Evolutionary conservation across 2,329 filamentous ascomycete species (phyloP).

Genomic region (Monosporascus cannonballus): DNA sequence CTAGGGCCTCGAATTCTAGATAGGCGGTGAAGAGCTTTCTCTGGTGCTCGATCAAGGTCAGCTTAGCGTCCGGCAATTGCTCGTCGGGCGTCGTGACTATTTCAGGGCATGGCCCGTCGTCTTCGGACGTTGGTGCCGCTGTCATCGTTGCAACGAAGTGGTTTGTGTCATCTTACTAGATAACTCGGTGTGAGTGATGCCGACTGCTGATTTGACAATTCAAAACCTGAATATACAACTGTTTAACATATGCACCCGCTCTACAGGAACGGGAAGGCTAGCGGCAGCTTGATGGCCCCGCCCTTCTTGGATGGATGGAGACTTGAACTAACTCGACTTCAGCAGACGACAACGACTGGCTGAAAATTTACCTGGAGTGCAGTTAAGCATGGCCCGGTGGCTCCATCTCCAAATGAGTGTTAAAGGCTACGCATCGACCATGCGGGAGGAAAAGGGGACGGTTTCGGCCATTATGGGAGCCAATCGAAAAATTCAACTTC

Average conservation of each 20-base stretch:
- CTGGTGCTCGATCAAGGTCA: background rate
- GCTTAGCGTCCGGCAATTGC: background rate
- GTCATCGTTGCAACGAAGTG: background rate
- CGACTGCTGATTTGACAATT: conserved; percentile 15
- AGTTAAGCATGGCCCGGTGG: conserved; percentile 5
- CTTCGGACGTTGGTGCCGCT: background rate
- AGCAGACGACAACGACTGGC: conserved; percentile 13
- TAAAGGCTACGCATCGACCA: conserved; percentile 6
- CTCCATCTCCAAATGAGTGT: conserved; percentile 1
- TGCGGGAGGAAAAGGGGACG: conserved; percentile 3
- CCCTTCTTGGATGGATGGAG: conserved; percentile 9
- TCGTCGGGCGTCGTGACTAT: background rate
- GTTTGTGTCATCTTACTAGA: background rate
- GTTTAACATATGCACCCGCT: conserved; percentile 11
- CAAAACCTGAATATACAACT: conserved; percentile 7
- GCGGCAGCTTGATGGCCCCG: conserved; percentile 12
- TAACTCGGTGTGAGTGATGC: conserved; percentile 2
- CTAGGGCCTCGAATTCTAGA: conserved; percentile 6
- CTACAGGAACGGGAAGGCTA: conserved; percentile 17
- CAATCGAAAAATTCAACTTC: conserved; percentile 19
- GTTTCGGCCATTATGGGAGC: background rate
- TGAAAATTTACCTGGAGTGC: conserved; percentile 7
- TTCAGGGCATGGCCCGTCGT: background rate
- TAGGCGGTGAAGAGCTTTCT: conserved; percentile 9
- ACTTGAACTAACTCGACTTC: conserved; percentile 1